Percentiles rank a stretch among this genome's conserved stretches.
Evolutionary conservation across 1,139 yeast species (phyloP).

Genomic region (Wickerhamiella infanticola): DNA sequence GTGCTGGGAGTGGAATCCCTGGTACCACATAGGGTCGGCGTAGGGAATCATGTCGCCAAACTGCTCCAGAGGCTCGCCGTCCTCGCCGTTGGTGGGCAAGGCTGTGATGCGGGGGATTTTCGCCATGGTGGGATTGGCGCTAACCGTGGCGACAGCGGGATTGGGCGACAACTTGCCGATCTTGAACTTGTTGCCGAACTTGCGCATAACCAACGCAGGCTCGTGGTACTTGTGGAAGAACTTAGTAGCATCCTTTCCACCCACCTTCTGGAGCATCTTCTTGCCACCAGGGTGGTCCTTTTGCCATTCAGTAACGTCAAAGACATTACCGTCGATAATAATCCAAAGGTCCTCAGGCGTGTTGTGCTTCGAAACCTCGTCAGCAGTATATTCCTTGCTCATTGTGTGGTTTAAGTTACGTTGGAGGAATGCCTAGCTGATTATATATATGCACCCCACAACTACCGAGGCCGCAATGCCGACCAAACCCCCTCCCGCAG

Average conservation of each 20-base stretch:
- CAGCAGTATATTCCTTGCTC: constrained; percentile 9
- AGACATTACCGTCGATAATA: constrained; percentile 72
- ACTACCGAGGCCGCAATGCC: constrained; percentile 1
- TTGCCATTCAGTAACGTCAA: constrained; percentile 66
- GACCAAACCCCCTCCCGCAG: neutral
- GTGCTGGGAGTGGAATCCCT: constrained; percentile 29
- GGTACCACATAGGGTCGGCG: constrained; percentile 32
- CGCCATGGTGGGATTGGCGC: neutral
- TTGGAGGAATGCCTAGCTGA: neutral
- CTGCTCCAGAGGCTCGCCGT: constrained; percentile 13
- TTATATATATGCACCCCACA: constrained; percentile 2
- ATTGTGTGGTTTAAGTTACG: neutral
- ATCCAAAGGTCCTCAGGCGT: constrained; percentile 73
- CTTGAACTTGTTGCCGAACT: constrained; percentile 25
- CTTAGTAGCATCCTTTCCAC: constrained; percentile 85
- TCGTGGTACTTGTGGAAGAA: constrained; percentile 42
- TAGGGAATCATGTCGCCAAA: constrained; percentile 30
- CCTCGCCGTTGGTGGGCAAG: constrained; percentile 7
- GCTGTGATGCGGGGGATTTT: constrained; percentile 1
- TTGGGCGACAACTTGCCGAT: constrained; percentile 23
- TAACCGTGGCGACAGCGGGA: constrained; percentile 8
- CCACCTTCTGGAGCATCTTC: constrained; percentile 54
- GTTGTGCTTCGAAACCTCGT: constrained; percentile 71
- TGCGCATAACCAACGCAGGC: constrained; percentile 26
- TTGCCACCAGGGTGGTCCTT: constrained; percentile 94